Evolutionary conservation across 352 stramenopile genomes (phyloP), one percentile per base, ranked within the genome.

Genomic region (Phytophthora kernoviae): DNA sequence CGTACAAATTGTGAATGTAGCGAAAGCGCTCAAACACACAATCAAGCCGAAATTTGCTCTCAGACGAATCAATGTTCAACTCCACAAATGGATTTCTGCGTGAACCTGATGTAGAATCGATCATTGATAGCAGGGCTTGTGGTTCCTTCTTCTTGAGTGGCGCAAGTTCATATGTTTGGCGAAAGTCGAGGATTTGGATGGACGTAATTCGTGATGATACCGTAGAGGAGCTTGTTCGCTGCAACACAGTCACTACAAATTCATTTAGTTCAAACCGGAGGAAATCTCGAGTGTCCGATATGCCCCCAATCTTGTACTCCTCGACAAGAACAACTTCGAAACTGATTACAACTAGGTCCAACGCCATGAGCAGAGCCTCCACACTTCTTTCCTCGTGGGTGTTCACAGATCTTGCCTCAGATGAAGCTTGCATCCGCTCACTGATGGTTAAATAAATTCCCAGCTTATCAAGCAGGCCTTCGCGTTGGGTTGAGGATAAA

Each of bases 1-100:
- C 77, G 17, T 78, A 80, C 15, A 92, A 41, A 33, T 91, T 87
- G 52, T 92, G 79, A 26, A 91, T 87, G 45, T 88, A 91, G 22
- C 79, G 62, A 46, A 92, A 92, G 6, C 77, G 70, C 50, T 84
- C 74, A 37, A 90, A 77, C 0, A 24, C 58, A 52, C 83, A 92
- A 27, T 73, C 70, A 1, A 92, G 47, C 32, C 77, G 72, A 33
- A 92, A 78, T 30, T 74, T 83, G 2, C 55, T 65, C 39, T 92
- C 75, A 0, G 77, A 79, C 0, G 73, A 76, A 39, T 92, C 80
- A 10, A 92, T 84, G 7, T 54, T 79, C 14, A 92, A 51, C 22
- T 84, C 62, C 4, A 92, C 37, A 40, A 86, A 81, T 4, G 57
- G 57, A 12, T 76, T 72, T 15, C 47, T 62, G 4, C 46, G 32